Conservation (phyloP, 2,329 filamentous ascomycete species). For the Penicillium rolfsii region DNA sequence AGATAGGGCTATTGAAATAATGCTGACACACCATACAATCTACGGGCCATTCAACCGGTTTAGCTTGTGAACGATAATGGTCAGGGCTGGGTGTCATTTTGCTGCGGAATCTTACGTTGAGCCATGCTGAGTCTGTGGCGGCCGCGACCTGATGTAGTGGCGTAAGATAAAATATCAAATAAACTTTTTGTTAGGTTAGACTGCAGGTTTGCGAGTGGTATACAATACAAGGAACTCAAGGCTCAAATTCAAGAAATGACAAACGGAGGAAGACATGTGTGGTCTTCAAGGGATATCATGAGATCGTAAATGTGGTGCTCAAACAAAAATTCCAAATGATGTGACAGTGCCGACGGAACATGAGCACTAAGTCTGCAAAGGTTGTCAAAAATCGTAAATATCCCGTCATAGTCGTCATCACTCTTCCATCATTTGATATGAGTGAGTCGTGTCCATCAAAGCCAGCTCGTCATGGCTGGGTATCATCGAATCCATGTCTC, state of each 20-base stretch:
- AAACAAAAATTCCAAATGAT: neutral
- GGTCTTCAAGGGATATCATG: neutral
- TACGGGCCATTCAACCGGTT: no score
- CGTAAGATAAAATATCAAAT: neutral
- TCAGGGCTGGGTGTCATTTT: neutral
- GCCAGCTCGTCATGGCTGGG: constrained; percentile 37
- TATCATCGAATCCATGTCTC: constrained; percentile 32
- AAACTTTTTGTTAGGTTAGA: neutral
- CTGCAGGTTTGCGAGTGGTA: neutral
- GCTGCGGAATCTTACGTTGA: neutral
- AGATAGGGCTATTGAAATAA: neutral
- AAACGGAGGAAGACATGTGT: neutral
- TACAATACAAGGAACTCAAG: neutral
- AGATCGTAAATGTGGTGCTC: neutral
- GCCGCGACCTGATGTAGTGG: neutral
- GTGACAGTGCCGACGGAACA: neutral
- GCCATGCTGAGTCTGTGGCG: neutral
- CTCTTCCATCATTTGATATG: constrained; percentile 36
- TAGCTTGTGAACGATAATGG: neutral
- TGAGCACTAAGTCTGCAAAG: neutral
- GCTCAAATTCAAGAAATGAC: neutral
- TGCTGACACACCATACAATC: no score
- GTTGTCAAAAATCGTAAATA: neutral
- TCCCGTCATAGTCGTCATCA: neutral
- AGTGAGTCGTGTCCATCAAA: constrained; percentile 41